phyloP scores from a whole-genome alignment of 164 flowering plant genomes.

The Echeveria elegans region DNA sequence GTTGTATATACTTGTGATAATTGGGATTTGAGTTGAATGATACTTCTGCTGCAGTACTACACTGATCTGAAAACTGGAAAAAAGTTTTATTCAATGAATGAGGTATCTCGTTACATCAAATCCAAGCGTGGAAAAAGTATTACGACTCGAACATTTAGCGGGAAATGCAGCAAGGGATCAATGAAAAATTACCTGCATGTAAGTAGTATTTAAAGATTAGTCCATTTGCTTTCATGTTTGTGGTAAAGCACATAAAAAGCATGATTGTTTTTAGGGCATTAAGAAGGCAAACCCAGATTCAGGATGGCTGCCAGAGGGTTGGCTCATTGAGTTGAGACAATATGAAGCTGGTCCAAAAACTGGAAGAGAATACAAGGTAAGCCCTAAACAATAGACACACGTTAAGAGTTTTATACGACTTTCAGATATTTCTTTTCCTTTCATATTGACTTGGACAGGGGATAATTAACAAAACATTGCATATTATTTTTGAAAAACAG shows the following conservation, averaged over 20 bases:
- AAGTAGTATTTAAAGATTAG: background rate
- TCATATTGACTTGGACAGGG: background rate
- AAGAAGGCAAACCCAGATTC: background rate
- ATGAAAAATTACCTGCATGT: background rate
- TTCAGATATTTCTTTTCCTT: background rate
- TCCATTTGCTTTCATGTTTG: background rate
- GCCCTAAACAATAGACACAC: background rate
- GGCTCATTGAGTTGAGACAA: background rate
- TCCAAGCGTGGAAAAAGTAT: background rate
- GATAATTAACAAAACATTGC: background rate
- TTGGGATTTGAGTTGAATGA: background rate
- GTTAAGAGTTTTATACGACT: background rate
- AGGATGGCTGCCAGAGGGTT: background rate
- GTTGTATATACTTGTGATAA: background rate
- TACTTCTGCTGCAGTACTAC: slow-evolving; percentile 21
- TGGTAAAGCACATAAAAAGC: background rate
- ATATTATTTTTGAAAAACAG: background rate
- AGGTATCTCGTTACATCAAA: slow-evolving; percentile 8
- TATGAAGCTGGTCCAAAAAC: background rate
- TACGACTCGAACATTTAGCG: background rate
- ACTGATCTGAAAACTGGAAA: slow-evolving; percentile 19
- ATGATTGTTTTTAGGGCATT: background rate
- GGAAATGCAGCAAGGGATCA: background rate
- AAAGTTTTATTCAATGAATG: slow-evolving; percentile 27
- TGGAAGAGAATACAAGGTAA: background rate